These are phyloP conservation scores for Trichoderma citrinoviride DNA, from an alignment of 2,329 filamentous ascomycete genomes.

Conservation along the genomic window DNA sequence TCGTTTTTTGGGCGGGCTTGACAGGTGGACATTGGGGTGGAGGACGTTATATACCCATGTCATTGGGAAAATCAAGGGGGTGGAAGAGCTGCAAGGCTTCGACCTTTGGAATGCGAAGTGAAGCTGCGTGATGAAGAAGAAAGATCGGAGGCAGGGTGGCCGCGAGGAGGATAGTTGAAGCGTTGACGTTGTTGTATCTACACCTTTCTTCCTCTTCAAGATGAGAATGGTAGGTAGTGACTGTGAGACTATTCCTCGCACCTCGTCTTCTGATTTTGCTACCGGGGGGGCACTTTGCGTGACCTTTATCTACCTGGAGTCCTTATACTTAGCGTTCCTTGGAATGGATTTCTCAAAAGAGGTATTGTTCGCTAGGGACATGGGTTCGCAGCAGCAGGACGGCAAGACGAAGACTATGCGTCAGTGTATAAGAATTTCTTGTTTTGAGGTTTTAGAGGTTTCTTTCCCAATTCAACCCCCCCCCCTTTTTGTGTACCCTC, in stretches of 20 bases:
- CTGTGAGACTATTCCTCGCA: background rate
- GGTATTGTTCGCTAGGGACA: too few species aligned
- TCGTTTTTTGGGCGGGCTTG: background rate
- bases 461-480: background rate
- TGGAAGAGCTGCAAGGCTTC: too few species aligned
- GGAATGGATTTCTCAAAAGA: too few species aligned
- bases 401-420: too few species aligned
- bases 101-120: background rate
- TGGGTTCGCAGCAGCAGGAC: too few species aligned
- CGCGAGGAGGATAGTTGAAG: background rate
- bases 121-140: background rate
- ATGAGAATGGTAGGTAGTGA: background rate
- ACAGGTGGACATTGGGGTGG: too few species aligned
- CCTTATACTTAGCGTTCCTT: too few species aligned
- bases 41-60: conserved; percentile 8
- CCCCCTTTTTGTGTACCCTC: background rate
- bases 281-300: too few species aligned
- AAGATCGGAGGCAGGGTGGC: background rate
- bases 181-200: background rate
- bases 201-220: background rate
- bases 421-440: background rate
- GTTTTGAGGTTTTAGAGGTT: background rate
- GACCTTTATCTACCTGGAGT: too few species aligned
- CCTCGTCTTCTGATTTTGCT: background rate
- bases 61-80: background rate